phyloP scores from a whole-genome alignment of 1,139 yeast species.

The Meyerozyma elateridarum region DNA sequence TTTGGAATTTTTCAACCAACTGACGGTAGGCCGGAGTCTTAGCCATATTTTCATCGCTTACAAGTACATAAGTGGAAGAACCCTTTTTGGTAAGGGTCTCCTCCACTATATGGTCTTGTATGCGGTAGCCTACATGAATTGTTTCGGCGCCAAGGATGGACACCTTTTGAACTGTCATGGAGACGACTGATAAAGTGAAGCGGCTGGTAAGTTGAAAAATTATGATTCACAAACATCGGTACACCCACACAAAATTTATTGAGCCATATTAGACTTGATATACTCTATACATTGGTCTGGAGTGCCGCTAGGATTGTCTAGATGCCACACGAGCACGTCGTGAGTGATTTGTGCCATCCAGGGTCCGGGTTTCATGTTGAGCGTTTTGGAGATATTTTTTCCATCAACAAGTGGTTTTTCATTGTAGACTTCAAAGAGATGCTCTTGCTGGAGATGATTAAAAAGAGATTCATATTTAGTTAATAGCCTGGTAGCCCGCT shows the following conservation, averaged over 20 bases:
- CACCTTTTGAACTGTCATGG: slow-evolving; percentile 43
- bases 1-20: slow-evolving; percentile 31
- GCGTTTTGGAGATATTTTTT: slow-evolving; percentile 48
- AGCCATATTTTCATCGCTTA: slow-evolving; percentile 81
- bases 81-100: slow-evolving; percentile 59
- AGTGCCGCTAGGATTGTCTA: slow-evolving; percentile 58
- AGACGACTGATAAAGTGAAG: neutral
- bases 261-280: slow-evolving; percentile 19
- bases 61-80: slow-evolving; percentile 87
- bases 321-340: slow-evolving; percentile 63
- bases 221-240: slow-evolving; percentile 2
- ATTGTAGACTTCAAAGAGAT: slow-evolving; percentile 37
- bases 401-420: slow-evolving; percentile 66
- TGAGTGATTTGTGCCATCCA: slow-evolving; percentile 66
- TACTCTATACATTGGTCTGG: slow-evolving; percentile 51
- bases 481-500: slow-evolving; percentile 4
- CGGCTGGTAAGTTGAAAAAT: neutral
- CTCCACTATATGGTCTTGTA: slow-evolving; percentile 68
- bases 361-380: slow-evolving; percentile 71
- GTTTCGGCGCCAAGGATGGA: slow-evolving; percentile 75
- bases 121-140: slow-evolving; percentile 87
- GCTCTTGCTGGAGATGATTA: slow-evolving; percentile 18
- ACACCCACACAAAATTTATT: slow-evolving; percentile 4
- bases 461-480: slow-evolving; percentile 33
- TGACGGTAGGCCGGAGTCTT: slow-evolving; percentile 56